Base-by-base conservation (phyloP, 2,329 filamentous ascomycete genomes). In the Daldinia eschscholtzii region DNA sequence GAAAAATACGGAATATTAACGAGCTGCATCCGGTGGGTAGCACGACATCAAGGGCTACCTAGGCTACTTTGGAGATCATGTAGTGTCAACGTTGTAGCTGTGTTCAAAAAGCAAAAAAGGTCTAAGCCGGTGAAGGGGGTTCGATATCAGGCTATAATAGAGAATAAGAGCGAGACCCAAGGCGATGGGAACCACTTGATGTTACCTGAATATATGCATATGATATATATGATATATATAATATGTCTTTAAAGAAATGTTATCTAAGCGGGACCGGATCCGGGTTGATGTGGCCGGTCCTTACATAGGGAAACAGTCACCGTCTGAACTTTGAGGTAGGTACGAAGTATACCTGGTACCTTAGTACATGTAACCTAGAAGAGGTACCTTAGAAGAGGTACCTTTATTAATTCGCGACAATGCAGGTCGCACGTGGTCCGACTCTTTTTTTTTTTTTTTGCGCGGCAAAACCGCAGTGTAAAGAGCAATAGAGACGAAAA, bases 21-120 rank as follows among this genome's bases (percentile, higher is more conserved):
- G 35, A 52, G 39, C 15, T 71, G 63, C 69, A 71, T 70, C 63
- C 69, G 66, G 65, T 65, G 44, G 66, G 58, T 58, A 48, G 58
- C 48, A 68, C 20, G 59, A 37, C 53, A 46, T 59, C 18, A 52
- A 52, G 4, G 23, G 37, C 37, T 28, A 18, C 12, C 2, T 30
- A 41, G 12, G 37, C 37, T 28, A 18, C 12, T 2, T 30, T 28
- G 12, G 12, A 10, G 33, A 10, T 35, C 13, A 57, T 60, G 65
- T 30, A 48, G n/a, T 46, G 41, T 18, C 6, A 18, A 61, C 15
- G 58, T 63, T 48, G 48, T 30, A 55, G 48, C 41, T 55, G 46
- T 39, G n/a, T 20, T 58, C 30, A 13, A 46, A 41, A 59, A 62
- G 48, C 46, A 62, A 67, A 35, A 23, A 46, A 59, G 37, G 44